A percentile compares a stretch with the other conserved stretches of the same genome.
phyloP scores from a whole-genome alignment of 805 yeast species.

The Kluyveromyces lactis region DNA sequence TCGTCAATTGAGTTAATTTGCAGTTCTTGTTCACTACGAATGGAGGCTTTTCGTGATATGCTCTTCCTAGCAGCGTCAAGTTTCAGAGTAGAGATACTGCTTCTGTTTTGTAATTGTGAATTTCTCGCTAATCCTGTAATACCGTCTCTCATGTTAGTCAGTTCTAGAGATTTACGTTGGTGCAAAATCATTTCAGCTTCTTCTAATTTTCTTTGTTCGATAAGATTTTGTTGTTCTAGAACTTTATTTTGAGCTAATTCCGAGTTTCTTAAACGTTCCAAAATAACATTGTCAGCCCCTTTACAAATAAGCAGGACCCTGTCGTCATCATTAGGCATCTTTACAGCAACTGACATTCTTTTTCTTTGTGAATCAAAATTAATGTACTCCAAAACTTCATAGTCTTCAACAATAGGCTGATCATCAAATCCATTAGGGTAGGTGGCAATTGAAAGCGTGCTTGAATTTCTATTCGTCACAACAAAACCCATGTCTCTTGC shows the following conservation, averaged over 20 bases:
- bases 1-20: constrained; percentile 42
- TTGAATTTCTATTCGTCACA: constrained; percentile 60
- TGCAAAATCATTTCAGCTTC: constrained; percentile 73
- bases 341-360: constrained; percentile 85
- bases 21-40: constrained; percentile 19
- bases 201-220: constrained; percentile 55
- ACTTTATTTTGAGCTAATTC: constrained; percentile 57
- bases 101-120: constrained; percentile 25
- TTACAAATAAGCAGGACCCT: constrained; percentile 75
- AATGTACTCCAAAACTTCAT: constrained; percentile 68
- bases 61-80: constrained; percentile 25
- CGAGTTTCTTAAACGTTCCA: constrained; percentile 58
- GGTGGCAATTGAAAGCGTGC: constrained; percentile 55
- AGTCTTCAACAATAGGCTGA: constrained; percentile 56
- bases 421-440: constrained; percentile 76
- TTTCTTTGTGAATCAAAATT: constrained; percentile 85
- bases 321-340: constrained; percentile 54
- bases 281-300: constrained; percentile 90
- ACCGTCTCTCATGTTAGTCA: constrained; percentile 13
- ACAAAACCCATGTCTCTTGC: constrained; percentile 93
- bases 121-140: constrained; percentile 25
- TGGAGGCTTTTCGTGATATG: constrained; percentile 16
- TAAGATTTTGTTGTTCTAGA: constrained; percentile 48
- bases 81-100: constrained; percentile 23
- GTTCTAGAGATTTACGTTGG: constrained; percentile 42